Base-by-base conservation (phyloP, 495 filamentous ascomycete species). In the Hypoxylon rickii region DNA sequence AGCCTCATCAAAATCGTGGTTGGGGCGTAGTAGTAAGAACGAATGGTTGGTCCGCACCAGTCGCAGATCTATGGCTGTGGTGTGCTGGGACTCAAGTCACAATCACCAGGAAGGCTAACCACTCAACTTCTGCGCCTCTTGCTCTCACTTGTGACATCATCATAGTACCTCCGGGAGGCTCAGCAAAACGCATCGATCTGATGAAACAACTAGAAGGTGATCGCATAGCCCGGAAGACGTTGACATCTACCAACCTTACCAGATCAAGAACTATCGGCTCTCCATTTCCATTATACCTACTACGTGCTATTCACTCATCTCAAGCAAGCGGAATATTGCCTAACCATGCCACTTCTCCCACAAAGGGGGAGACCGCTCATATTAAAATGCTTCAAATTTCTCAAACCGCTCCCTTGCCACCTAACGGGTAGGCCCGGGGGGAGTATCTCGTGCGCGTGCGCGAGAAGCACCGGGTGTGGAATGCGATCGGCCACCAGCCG, bases 361-460 rank as follows among this genome's bases (percentile, higher is more conserved):
- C 20, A 13, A 17, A 41, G 51, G 38, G 24, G 24, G n/a, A n/a
- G 16, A 16, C 1, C 15, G 17, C 33, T 22, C 21, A 15, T 48
- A 62, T 56, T 62, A 56, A 56, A 62, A 42, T 62, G 58, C 58
- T 48, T 62, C 58, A 62, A 62, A 62, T 62, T 31, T 52, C 48
- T 48, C 3, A 6, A 11, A 15, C 11, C 2, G 7, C 37, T 47
- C 58, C 53, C 53, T 57, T 56, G 41, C 31, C 44, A 33, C 29
- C 18, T 3, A n/a, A n/a, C n/a, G n/a, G n/a, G n/a, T n/a, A n/a
- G n/a, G n/a, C n/a, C n/a, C n/a, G n/a, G n/a, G n/a, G n/a, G n/a
- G n/a, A n/a, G n/a, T n/a, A n/a, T n/a, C n/a, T n/a, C n/a, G n/a
- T n/a, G n/a, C n/a, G n/a, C n/a, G n/a, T n/a, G n/a, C n/a, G n/a